Evolutionary conservation across 306 rosid species (phyloP), one percentile per base, ranked within the genome.

Genomic region (Albizia julibrissin): DNA sequence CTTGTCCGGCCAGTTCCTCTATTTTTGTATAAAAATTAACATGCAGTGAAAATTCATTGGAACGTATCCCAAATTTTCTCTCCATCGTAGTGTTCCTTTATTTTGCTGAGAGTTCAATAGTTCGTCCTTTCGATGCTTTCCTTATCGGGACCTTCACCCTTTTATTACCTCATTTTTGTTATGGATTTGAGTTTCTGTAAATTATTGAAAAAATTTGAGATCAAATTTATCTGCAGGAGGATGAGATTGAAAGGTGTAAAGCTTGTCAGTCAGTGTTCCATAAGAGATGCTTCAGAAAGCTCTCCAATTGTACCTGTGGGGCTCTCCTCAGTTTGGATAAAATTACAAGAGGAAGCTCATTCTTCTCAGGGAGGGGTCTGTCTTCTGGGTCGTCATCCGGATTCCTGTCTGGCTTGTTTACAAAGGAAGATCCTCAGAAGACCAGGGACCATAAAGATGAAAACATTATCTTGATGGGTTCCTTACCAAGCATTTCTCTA

Each of bases 391-490:
- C 86, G 78, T 77, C 89, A 40, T 75, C 84, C 12, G 78, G 85
- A 68, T 89, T 94, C 75, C 83, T 93, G 46, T 90, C 98, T 37
- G 96, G 93, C 52, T 75, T 93, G 43, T 89, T 95, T 88, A 24
- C 90, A 0, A 92, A 80, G 82, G 86, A 85, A 73, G 90, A 85
- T 77, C 80, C 87, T 3, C 90, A 88, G 21, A 87, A 79, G 70
- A 74, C 21, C 22, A 83, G 77, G 47, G 92, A 84, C 58, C 91
- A 78, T 52, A 91, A 79, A 83, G 93, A 89, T 8, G 97, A 89
- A 78, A 92, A 92, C 84, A 82, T 90, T 82, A 87, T 95, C 77
- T 81, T 92, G 66, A 92, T 93, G 99, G 98, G 96, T 84, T 92
- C 98, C 52, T 84, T 95, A 73, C 99, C 99, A 31, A 80, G 90